Base-by-base conservation (phyloP, 2,329 filamentous ascomycete genomes). In the Fusarium temperatum region DNA sequence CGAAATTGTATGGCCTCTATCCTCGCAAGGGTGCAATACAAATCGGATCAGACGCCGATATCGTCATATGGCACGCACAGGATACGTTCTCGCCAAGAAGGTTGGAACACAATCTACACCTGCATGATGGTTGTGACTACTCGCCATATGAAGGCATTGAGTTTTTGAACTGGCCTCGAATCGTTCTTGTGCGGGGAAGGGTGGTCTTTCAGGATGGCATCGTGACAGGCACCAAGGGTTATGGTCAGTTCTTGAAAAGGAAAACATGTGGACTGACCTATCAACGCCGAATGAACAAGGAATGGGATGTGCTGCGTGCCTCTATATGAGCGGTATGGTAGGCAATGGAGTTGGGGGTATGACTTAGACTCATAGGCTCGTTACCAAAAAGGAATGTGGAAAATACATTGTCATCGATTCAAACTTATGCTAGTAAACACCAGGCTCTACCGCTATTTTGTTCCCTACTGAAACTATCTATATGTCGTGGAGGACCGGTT, bases 41-140 rank as follows among this genome's bases (percentile, higher is more conserved):
- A 51, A 35, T 51, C n/a, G 47, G 47, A 51, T 51, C 47, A 51
- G 47, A 51, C 11, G 47, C 47, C 47, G 47, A 51, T 13, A 51
- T 51, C 32, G 15, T 51, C 11, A 51, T 51, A 35, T 51, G 47
- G 47, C 47, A 51, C 15, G 13, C 14, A 51, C 47, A 51, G 1
- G 22, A 51, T n/a, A 18, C 5, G 28, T 51, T 51, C 30, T 5
- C 22, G 11, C 47, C 47, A 6, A 51, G 47, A 35, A 32, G 2
- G 28, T 14, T 51, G 30, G 30, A 24, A 9, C 47, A 51, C 22
- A 24, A 9, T 32, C 15, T 32, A 24, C 47, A 51, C 22, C 47
- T 51, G 47, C 47, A 51, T 10, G 47, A 51, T 51, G 47, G 47
- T 22, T 51, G 47, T 18, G 47, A 51, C 47, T 51, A 51, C 30